These are phyloP conservation scores for Globisporangium canariense DNA, from an alignment of 352 stramenopile species.

Conservation along the genomic window DNA sequence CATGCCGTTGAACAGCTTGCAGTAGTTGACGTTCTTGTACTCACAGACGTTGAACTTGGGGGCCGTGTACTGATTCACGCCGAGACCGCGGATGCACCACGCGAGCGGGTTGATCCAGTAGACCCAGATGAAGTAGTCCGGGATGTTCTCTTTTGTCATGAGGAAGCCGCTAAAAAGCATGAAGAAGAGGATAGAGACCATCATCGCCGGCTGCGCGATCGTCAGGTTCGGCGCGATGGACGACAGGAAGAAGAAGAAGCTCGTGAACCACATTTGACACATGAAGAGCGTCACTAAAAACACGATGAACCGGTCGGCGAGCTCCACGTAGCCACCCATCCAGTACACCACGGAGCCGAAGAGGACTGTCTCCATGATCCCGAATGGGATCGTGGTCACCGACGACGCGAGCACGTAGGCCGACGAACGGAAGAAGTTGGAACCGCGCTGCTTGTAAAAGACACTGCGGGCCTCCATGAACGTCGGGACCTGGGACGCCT, in stretches of 20 bases:
- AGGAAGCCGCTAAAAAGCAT: conserved; percentile 73
- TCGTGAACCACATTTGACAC: conserved; percentile 62
- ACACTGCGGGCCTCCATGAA: conserved; percentile 72
- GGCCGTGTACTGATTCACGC: conserved; percentile 61
- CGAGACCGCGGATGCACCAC: conserved; percentile 60
- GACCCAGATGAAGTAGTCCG: conserved; percentile 66
- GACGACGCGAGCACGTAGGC: conserved; percentile 73
- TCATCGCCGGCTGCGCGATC: conserved; percentile 58
- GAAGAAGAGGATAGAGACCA: conserved; percentile 62
- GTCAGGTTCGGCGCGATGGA: conserved; percentile 36
- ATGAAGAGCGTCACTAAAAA: conserved; percentile 72
- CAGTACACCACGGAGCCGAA: conserved; percentile 90
- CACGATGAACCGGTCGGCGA: conserved; percentile 40
- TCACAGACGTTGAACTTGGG: conserved; percentile 39
- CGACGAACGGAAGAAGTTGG: conserved; percentile 85
- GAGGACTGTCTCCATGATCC: conserved; percentile 68
- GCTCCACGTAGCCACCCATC: conserved; percentile 75
- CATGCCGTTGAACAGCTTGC: conserved; percentile 25
- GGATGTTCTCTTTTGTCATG: conserved; percentile 53
- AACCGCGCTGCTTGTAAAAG: conserved; percentile 89
- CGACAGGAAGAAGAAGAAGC: conserved; percentile 68
- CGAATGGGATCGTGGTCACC: conserved; percentile 48
- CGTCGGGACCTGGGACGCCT: conserved; percentile 72
- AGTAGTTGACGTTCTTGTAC: conserved; percentile 57
- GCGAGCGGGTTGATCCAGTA: conserved; percentile 77